Base-by-base conservation (phyloP, 257 asterid species). In the Anisodus tanguticus region DNA sequence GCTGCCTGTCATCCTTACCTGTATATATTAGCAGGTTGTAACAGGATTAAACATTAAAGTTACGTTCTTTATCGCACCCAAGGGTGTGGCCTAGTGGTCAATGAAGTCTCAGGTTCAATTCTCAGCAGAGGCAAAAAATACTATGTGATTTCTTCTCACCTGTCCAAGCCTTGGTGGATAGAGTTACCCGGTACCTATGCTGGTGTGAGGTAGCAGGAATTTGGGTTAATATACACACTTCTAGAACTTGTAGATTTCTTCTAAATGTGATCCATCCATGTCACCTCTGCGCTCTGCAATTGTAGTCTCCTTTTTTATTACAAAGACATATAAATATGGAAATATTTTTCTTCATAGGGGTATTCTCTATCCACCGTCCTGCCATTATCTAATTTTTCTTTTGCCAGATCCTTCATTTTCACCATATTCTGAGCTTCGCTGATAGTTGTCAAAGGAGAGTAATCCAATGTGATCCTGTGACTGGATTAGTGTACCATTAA, bases 281-380 rank as follows among this genome's bases (percentile, higher is more conserved):
- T 70, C 57, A 70, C 57, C 79, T 43, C 58, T 71, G 79, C 37
- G 17, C 37, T 71, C 17, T 71, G 79, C 79, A 43, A 10, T 45
- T 71, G 49, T 67, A 67, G 49, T 67, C 3, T 67, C 11, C 74
- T n/a, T 37, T 35, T 41, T 41, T 41, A 41, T 41, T 5, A 13
- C n/a, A 55, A 13, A 55, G 49, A n/a, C 5, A 10, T 45, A 19
- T 43, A 71, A n/a, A 45, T 71, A 37, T 17, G 57, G 37, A 71
- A 45, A 45, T 71, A 9, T 2, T 71, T 41, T 43, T 5, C 3
- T 45, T n/a, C 35, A n/a, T 5, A 45, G 79, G 58, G 37, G 39
- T 71, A 19, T 43, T 71, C 79, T n/a, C 58, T 71, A 71, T 71
- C 39, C 39, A 45, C 39, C 17, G 3, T 45, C 22, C 79, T 4